Base-by-base conservation (phyloP, 768 basidiomycete genomes). In the Tulasnella sp. region DNA sequence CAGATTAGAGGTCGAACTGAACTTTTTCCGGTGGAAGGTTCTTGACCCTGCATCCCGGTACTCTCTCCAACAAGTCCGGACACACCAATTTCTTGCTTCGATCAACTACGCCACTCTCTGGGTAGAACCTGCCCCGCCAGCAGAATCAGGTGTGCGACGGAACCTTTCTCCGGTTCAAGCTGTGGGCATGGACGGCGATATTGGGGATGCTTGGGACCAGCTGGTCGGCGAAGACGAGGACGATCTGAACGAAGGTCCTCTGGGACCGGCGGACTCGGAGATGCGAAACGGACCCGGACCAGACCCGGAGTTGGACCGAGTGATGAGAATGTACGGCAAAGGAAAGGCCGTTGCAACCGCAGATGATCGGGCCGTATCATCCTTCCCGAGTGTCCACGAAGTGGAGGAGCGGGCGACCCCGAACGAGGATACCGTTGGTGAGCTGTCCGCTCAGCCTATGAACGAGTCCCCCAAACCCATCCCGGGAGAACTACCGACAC, bases 41-140 rank as follows among this genome's bases (percentile, higher is more conserved):
- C 72, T 71, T 15, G 77, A 86, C 48, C 83, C 84, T 1, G 58
- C 65, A 11, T 72, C 77, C 34, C 76, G 84, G 9, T 70, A 67
- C 63, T 73, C 69, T 55, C 72, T 72, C 70, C 62, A 67, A 42
- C 74, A 75, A 8, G 73, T 87, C 42, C 76, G 80, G 3, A 64
- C 67, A 7, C 84, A 86, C 62, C 71, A 76, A 0, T 87, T 86
- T 65, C 81, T 87, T 57, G 67, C 70, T 15, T 60, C 69, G 15
- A 71, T 84, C 52, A 70, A 74, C 49, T 87, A 85, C 85, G 69
- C 72, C 8, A 73, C 70, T 0, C 70, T 88, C 3, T 88, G 86
- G 86, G 78, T 73, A 0, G 73, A 73, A n/a, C 71, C 77, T 5
- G 72, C 75, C 4, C 85, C 85, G 19, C 68, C 68, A 0, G 70